Evolutionary conservation across 495 filamentous ascomycete species (phyloP).

Genomic region (Daldinia decipiens): DNA sequence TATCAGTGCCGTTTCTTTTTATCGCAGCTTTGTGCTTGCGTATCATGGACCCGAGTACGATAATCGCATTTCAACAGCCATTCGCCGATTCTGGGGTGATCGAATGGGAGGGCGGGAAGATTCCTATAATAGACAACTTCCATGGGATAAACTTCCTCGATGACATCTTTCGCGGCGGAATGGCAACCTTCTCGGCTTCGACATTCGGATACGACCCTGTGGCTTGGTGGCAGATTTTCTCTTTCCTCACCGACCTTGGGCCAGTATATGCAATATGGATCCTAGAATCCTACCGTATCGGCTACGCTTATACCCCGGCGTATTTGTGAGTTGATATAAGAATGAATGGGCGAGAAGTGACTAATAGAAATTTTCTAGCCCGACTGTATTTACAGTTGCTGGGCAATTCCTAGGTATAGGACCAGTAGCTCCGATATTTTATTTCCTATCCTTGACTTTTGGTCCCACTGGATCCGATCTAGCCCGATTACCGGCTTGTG

Average conservation of each 20-base stretch:
- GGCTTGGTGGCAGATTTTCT: constrained; percentile 33
- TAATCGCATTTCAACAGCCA: constrained; percentile 8
- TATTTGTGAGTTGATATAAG: constrained; percentile 25
- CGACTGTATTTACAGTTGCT: constrained; percentile 24
- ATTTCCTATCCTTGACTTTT: constrained; percentile 31
- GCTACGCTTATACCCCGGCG: constrained; percentile 11
- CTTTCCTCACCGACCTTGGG: constrained; percentile 29
- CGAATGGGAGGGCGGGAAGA: constrained; percentile 31
- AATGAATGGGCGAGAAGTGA: neutral
- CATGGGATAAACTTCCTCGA: constrained; percentile 24
- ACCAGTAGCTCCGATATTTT: constrained; percentile 18
- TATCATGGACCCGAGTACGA: constrained; percentile 25
- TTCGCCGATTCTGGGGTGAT: constrained; percentile 25
- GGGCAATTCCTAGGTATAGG: constrained; percentile 29
- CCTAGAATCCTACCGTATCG: constrained; percentile 27
- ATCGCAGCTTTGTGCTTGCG: constrained; percentile 19
- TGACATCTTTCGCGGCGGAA: constrained; percentile 16
- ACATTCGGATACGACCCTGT: constrained; percentile 28
- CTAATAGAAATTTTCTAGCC: constrained; percentile 3
- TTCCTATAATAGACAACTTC: constrained; percentile 27
- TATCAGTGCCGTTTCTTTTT: constrained; percentile 25
- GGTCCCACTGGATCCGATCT: constrained; percentile 26
- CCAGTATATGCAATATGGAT: constrained; percentile 33
- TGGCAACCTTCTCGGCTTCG: constrained; percentile 22
- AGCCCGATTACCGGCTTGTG: neutral